Conservation (phyloP, 2,329 filamentous ascomycete species). For the Fusarium keratoplasticum region DNA sequence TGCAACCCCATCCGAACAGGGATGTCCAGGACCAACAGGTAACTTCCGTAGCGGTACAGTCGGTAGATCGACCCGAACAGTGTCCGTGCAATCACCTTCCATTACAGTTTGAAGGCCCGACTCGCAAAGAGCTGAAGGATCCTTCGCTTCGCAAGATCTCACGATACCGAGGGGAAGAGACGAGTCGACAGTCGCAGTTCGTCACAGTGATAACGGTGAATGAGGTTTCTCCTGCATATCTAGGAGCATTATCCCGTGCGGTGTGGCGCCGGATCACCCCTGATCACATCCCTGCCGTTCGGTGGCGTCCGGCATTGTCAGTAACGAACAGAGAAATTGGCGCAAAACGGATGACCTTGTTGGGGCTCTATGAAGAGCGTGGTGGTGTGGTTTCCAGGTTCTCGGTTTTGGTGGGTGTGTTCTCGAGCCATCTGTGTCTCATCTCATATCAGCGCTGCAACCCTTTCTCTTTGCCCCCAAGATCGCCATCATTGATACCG, state of each 20-base stretch:
- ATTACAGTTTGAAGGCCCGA: background rate
- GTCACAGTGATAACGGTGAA: background rate
- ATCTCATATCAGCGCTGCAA: background rate
- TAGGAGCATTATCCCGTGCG: background rate
- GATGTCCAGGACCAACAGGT: background rate
- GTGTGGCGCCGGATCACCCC: background rate
- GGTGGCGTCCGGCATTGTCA: background rate
- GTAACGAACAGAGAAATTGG: background rate
- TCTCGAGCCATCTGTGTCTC: background rate
- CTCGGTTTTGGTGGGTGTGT: background rate
- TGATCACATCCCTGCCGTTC: background rate
- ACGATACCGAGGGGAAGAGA: background rate
- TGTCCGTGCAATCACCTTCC: background rate
- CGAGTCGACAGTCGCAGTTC: background rate
- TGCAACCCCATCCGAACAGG: background rate
- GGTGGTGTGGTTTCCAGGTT: background rate
- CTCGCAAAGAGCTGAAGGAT: background rate
- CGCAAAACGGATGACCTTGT: background rate
- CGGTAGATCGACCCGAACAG: background rate
- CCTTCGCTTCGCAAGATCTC: background rate
- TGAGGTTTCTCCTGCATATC: background rate
- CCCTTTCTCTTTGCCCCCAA: background rate
- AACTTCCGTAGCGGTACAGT: background rate
- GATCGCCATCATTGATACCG: background rate
- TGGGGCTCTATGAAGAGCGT: background rate